A percentile compares a stretch with the other conserved stretches of the same genome.
Conservation (phyloP, 306 rosid genomes). For the Ochetophila trinervis region DNA sequence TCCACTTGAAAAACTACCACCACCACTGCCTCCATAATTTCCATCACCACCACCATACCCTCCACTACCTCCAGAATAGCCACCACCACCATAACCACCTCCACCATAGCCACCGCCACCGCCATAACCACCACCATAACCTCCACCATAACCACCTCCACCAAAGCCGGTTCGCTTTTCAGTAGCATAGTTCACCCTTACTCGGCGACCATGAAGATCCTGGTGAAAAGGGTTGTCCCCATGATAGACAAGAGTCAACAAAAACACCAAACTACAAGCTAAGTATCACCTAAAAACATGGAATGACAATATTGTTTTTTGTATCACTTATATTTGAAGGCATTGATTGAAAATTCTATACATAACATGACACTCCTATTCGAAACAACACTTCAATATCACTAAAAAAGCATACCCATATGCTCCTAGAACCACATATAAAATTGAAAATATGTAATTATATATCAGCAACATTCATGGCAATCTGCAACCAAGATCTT, state of each 20-base stretch:
- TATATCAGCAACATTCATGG: too few species aligned
- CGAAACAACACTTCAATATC: too few species aligned
- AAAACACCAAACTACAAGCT: neutral
- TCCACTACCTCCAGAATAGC: constrained; percentile 25
- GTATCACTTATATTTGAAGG: too few species aligned
- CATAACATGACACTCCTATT: too few species aligned
- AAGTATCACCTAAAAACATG: neutral
- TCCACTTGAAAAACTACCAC: constrained; percentile 36
- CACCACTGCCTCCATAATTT: constrained; percentile 6
- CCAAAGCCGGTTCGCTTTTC: constrained; percentile 39
- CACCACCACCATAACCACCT: constrained; percentile 32
- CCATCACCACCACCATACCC: constrained; percentile 34
- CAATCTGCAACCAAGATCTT: too few species aligned
- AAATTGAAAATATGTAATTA: too few species aligned
- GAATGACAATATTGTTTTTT: too few species aligned
- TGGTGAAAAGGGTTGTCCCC: constrained; percentile 18
- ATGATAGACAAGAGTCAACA: neutral
- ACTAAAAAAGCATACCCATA: too few species aligned
- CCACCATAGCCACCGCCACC: constrained; percentile 44
- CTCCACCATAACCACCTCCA: constrained; percentile 8
- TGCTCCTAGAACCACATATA: too few species aligned
- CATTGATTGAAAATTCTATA: too few species aligned
- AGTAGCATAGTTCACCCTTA: constrained; percentile 80
- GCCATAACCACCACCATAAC: constrained; percentile 24
- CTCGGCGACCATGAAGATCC: constrained; percentile 87